These are phyloP conservation scores for Aspergillus chevalieri DNA, from an alignment of 2,329 filamentous ascomycete species.

Conservation along the genomic window DNA sequence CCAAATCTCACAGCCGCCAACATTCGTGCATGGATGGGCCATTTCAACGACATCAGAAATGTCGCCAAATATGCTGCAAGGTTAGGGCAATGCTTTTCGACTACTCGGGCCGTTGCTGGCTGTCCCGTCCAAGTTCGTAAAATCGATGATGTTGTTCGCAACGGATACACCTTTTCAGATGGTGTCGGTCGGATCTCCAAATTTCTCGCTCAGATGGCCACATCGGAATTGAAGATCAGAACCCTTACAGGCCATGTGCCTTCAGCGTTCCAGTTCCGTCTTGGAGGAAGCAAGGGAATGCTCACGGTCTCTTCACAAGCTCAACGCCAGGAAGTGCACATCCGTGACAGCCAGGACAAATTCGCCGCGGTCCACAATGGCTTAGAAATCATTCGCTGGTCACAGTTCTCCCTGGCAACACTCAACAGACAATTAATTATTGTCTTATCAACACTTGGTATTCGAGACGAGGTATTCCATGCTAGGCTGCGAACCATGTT, in stretches of 20 bases:
- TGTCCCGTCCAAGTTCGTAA: constrained; percentile 53
- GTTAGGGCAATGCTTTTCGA: constrained; percentile 92
- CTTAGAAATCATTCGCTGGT: constrained; percentile 79
- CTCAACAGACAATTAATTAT: constrained; percentile 87
- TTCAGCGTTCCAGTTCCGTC: constrained; percentile 83
- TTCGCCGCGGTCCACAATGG: constrained; percentile 66
- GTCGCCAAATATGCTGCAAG: constrained; percentile 88
- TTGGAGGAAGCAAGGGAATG: constrained; percentile 89
- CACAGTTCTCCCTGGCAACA: constrained; percentile 67
- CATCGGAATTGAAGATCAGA: constrained; percentile 60
- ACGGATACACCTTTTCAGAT: constrained; percentile 74
- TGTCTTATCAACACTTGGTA: constrained; percentile 72
- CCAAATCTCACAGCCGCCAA: constrained; percentile 61
- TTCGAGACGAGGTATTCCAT: constrained; percentile 61
- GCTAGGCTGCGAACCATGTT: constrained; percentile 64
- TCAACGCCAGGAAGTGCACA: constrained; percentile 62
- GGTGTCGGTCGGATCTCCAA: constrained; percentile 88
- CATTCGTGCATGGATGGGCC: constrained; percentile 82
- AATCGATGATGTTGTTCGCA: constrained; percentile 64
- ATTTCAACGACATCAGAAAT: constrained; percentile 71
- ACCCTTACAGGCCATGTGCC: constrained; percentile 54
- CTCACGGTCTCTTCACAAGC: constrained; percentile 68
- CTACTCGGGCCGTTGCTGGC: constrained; percentile 67
- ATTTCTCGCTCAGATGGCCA: constrained; percentile 67
- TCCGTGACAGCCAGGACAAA: constrained; percentile 82